Evolutionary conservation across 225 moss, liverwort and hornwort genomes (phyloP), one percentile per base, ranked within the genome.

Genomic region (Polytrichum commune): DNA sequence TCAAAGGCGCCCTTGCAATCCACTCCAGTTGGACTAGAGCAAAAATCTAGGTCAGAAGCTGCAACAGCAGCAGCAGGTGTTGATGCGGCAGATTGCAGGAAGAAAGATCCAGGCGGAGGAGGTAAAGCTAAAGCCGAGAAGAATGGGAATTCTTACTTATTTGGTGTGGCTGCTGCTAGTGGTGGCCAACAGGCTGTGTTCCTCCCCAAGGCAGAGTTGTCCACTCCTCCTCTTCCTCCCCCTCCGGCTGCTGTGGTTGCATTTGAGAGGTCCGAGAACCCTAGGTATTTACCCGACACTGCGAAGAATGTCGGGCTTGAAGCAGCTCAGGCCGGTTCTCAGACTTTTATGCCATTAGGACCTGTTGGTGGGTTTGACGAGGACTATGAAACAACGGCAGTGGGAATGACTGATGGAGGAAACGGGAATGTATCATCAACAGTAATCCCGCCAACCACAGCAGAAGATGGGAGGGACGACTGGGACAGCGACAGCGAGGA

Each of bases 401-500:
- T 58, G 66, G 56, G 28, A 62, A 78, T 70, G 27, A 77, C 79
- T 22, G 80, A 70, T 77, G 70, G 78, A 55, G 84, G 64, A 64
- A 80, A 58, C 3, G 84, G 53, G 29, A 27, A 62, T 29, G 75
- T 24, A 53, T 16, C 58, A 58, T 20, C 58, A 58, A 13, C 46
- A 10, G 46, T 46, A 46, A 46, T 46, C 46, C 46, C 46, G 13
- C 46, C 46, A 46, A 13, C 46, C 55, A 88, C 73, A 69, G 88
- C 70, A 65, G 83, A 76, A 58, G 91, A 71, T 67, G 82, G 63
- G 65, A 86, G 70, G 66, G 97, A 93, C 64, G 92, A 95, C 18
- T 94, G 94, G 97, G 97, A 94, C 38, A 94, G 97, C 81, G 97
- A 98, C 60, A 98, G 97, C 69, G 97, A 95, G 69, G 97, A 95